Conservation (phyloP, 495 filamentous ascomycete species). For the Cercophora sp. region DNA sequence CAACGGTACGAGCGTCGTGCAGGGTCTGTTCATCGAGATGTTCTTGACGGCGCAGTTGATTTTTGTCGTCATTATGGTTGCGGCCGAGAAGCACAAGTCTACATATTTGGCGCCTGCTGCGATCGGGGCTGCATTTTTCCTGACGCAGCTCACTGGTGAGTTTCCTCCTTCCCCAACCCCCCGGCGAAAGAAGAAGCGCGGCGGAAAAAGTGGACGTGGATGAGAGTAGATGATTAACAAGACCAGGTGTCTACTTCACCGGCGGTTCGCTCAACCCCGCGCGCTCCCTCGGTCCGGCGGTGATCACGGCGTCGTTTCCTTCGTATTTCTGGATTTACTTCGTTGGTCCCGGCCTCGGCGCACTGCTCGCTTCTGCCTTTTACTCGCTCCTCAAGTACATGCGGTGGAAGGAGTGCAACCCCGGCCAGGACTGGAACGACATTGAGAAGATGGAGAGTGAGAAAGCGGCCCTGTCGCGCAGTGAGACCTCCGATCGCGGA, state of each 20-base stretch:
- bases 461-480: no score
- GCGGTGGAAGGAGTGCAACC: slow-evolving; percentile 72
- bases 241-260: slow-evolving; percentile 54
- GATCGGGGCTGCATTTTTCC: slow-evolving; percentile 70
- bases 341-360: slow-evolving; percentile 54
- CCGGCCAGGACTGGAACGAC: slow-evolving; percentile 34
- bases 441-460: slow-evolving; percentile 6
- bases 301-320: slow-evolving; percentile 58
- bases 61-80: slow-evolving; percentile 76
- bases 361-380: slow-evolving; percentile 61
- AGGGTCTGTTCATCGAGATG: slow-evolving; percentile 74
- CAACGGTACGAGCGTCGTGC: slow-evolving; percentile 51
- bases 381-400: slow-evolving; percentile 64
- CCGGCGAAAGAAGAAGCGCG: no score
- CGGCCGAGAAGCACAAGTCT: slow-evolving; percentile 75
- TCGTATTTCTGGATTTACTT: slow-evolving; percentile 71
- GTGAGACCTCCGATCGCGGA: no score
- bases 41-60: slow-evolving; percentile 75
- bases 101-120: slow-evolving; percentile 76
- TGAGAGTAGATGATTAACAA: not conserved
- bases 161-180: not conserved
- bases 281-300: slow-evolving; percentile 52
- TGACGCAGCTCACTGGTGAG: slow-evolving; percentile 58
- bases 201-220: no score
- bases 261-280: slow-evolving; percentile 60